phyloP scores from a whole-genome alignment of 805 yeast species.

The Metschnikowia amazonensis region DNA sequence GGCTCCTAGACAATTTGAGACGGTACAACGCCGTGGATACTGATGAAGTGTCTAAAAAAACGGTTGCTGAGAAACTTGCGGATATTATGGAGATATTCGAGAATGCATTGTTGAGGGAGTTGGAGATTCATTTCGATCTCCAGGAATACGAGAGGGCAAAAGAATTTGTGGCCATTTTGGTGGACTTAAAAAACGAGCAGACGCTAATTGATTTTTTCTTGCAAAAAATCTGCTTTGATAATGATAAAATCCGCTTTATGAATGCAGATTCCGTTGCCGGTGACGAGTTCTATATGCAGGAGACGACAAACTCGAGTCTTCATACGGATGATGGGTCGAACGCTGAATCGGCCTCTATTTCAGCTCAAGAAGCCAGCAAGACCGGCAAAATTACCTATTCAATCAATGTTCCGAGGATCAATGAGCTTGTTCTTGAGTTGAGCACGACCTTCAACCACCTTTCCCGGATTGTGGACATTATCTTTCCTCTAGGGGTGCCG shows the following conservation, averaged over 20 bases:
- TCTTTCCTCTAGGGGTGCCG: conserved; percentile 44
- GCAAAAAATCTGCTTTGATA: conserved; percentile 40
- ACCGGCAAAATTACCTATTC: background rate
- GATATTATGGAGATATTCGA: conserved; percentile 66
- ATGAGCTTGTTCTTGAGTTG: conserved; percentile 25
- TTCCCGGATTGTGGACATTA: conserved; percentile 35
- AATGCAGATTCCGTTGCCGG: conserved; percentile 27
- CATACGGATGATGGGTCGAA: background rate
- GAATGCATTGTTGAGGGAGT: conserved; percentile 64
- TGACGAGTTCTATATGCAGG: conserved; percentile 21
- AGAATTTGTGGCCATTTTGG: conserved; percentile 33
- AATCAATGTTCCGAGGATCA: conserved; percentile 19
- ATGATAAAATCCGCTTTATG: conserved; percentile 28
- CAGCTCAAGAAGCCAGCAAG: background rate
- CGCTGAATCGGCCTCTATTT: background rate
- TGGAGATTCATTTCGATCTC: conserved; percentile 53
- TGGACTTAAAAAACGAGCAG: conserved; percentile 37
- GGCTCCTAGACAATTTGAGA: conserved; percentile 38
- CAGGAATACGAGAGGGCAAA: conserved; percentile 41
- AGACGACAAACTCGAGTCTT: background rate
- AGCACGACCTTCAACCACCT: conserved; percentile 37
- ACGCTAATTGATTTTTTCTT: conserved; percentile 42
- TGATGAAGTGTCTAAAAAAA: conserved; percentile 25
- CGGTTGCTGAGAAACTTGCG: conserved; percentile 42
- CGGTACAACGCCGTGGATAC: conserved; percentile 36